Evolutionary conservation across 345 rosid genomes (phyloP), one percentile per base, ranked within the genome.

Genomic region (Ceriops tagal): DNA sequence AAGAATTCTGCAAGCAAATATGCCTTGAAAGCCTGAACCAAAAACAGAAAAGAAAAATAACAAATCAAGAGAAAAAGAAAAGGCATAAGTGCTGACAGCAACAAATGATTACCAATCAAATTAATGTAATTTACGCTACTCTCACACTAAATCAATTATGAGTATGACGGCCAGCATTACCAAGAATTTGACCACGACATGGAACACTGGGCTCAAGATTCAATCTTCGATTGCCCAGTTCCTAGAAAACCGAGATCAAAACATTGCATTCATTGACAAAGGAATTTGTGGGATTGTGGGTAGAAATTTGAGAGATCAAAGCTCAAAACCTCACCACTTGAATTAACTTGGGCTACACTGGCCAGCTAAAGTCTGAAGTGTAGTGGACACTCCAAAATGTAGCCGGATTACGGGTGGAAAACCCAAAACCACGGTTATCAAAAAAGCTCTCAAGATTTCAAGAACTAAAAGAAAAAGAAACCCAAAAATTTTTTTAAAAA

Each of bases 51-150:
- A 55, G 24, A 39, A 15, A 31, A 6, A 11, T n/a, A 37, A 22
- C 32, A 19, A 27, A 56, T 39, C 2, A 51, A 61, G 6, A 6
- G 19, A 18, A 57, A 28, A 13, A 24, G 1, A 26, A 5, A 26
- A 62, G n/a, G 39, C 28, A n/a, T 24, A 11, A 43, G 15, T n/a
- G 21, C 20, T 11, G 21, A 28, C 11, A 28, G 49, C 3, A 43
- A 16, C 6, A 57, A 65, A 9, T 35, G 65, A 66, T 61, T 49
- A 1, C 61, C 39, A 30, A 66, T 58, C 47, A 15, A 70, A 70
- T 21, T 37, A n/a, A 70, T 30, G 65, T 56, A 64, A 53, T 35
- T 59, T 55, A 32, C 37, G 61, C 22, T 26, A 60, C 28, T 46
- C 60, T 68, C 27, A 35, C 61, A 22, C 35, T 18, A 19, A 35